Conservation (phyloP, 768 basidiomycete species). For the Glaciozyma antarctica region DNA sequence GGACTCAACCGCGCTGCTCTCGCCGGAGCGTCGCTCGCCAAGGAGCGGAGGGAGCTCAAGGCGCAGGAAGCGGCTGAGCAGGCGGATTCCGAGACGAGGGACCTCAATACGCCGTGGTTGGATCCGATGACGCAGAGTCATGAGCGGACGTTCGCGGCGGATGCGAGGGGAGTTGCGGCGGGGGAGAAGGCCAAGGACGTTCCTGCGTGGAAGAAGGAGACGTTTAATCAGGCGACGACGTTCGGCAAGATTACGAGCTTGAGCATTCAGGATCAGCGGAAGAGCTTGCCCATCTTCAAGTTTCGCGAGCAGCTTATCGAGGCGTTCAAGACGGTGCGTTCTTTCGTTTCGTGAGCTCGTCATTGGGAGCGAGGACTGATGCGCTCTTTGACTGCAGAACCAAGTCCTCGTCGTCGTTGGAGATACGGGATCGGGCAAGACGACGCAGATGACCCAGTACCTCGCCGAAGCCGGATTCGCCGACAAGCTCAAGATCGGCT, state of each 20-base stretch:
- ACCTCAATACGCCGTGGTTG: slow-evolving; percentile 93
- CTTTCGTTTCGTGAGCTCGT: neutral
- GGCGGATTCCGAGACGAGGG: slow-evolving; percentile 85
- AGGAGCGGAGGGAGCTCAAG: slow-evolving; percentile 85
- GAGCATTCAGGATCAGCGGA: slow-evolving; percentile 88
- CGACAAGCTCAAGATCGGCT: slow-evolving; percentile 82
- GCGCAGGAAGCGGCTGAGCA: slow-evolving; percentile 90
- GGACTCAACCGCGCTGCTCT: slow-evolving; percentile 91
- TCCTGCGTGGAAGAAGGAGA: slow-evolving; percentile 81
- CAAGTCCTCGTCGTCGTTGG: slow-evolving; percentile 97
- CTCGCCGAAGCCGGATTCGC: slow-evolving; percentile 90
- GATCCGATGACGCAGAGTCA: slow-evolving; percentile 89
- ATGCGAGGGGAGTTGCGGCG: slow-evolving; percentile 54
- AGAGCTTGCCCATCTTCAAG: slow-evolving; percentile 86
- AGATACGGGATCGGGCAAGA: slow-evolving; percentile 97
- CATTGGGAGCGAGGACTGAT: slow-evolving; percentile 1
- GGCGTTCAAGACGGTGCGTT: slow-evolving; percentile 74
- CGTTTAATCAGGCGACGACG: slow-evolving; percentile 90
- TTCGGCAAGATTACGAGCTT: slow-evolving; percentile 85
- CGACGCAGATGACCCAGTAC: slow-evolving; percentile 98
- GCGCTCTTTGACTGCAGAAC: slow-evolving; percentile 49
- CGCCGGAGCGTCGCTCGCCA: slow-evolving; percentile 83
- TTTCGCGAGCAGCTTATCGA: slow-evolving; percentile 79
- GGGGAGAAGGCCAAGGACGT: slow-evolving; percentile 74
- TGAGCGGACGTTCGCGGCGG: slow-evolving; percentile 86